phyloP scores from a whole-genome alignment of 2,329 filamentous ascomycete genomes.

The Calonectria pseudoreteaudii region DNA sequence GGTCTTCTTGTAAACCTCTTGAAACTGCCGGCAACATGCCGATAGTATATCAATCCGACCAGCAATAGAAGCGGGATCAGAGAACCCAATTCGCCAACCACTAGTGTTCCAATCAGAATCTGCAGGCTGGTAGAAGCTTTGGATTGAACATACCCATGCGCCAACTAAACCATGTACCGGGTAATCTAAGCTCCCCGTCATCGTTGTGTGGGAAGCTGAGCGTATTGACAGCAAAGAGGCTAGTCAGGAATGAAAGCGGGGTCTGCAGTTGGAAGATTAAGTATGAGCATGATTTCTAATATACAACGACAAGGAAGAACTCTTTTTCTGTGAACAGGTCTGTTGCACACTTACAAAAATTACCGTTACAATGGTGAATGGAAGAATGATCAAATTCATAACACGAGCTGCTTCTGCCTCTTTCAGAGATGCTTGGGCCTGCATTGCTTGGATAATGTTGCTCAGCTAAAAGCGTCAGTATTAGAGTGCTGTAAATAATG shows the following conservation, averaged over 20 bases:
- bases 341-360: constrained; percentile 25
- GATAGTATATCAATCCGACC: neutral
- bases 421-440: constrained; percentile 28
- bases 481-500: neutral
- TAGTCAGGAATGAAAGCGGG: constrained; percentile 30
- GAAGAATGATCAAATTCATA: constrained; percentile 25
- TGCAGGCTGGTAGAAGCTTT: neutral
- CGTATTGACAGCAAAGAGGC: constrained; percentile 27
- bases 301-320: neutral
- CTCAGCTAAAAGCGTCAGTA: neutral
- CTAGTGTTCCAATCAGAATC: neutral
- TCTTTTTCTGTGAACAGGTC: accelerated
- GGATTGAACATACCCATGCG: neutral
- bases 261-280: constrained; percentile 3
- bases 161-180: neutral
- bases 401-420: constrained; percentile 22
- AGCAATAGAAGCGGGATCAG: neutral
- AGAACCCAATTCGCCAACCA: neutral
- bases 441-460: constrained; percentile 24
- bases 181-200: constrained; percentile 15
- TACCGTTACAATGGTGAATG: constrained; percentile 30
- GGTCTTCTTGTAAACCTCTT: neutral
- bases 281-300: neutral
- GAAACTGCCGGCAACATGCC: neutral
- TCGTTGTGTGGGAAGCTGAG: constrained; percentile 21